Base-by-base conservation (phyloP, 257 asterid species). In the Penstemon newberryi region DNA sequence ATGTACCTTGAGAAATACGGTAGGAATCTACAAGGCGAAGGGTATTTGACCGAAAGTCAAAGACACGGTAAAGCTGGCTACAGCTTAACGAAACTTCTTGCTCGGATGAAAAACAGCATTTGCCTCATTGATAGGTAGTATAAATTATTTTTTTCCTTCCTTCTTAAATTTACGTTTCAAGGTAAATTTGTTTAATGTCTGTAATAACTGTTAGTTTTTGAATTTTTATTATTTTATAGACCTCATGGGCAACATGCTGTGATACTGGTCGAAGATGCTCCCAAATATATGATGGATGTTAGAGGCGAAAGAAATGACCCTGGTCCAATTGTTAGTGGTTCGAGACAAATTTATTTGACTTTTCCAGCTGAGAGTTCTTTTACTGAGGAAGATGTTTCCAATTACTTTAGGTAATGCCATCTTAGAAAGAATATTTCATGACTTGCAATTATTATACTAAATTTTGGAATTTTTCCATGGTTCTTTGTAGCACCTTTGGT, bases 191-290 rank as follows among this genome's bases (percentile, higher is more conserved):
- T 11, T 50, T 59, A 11, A 13, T 50, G 39, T 38, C 18, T 18
- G 5, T 54, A 8, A 13, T 70, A 15, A 13, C 0, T 12, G 8
- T 50, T 49, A 18, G 51, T 58, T 13, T 51, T 60, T 36, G 47
- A 59, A 65, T 64, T 73, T 15, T 41, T 79, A 7, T 70, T 66
- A 45, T 52, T 63, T 46, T 66, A 7, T 81, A 92, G 96, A 84
- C 96, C 96, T 79, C 96, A 92, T 66, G 98, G 98, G 62, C 96
- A 92, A 77, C 98, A 86, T 67, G 83, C 96, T 4, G 86, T 91
- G 60, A 73, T 91, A 66, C 79, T 89, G 12, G 88, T 88, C 0
- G 96, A 92, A 72, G 96, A 91, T 82, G 90, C 87, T 54, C 78
- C 75, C 0, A 88, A 81, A 60, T 88, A 79, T 75, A 70, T 78